These are phyloP conservation scores for Musa itinerans DNA, from an alignment of 176 grass and related monocot species.

Conservation along the genomic window DNA sequence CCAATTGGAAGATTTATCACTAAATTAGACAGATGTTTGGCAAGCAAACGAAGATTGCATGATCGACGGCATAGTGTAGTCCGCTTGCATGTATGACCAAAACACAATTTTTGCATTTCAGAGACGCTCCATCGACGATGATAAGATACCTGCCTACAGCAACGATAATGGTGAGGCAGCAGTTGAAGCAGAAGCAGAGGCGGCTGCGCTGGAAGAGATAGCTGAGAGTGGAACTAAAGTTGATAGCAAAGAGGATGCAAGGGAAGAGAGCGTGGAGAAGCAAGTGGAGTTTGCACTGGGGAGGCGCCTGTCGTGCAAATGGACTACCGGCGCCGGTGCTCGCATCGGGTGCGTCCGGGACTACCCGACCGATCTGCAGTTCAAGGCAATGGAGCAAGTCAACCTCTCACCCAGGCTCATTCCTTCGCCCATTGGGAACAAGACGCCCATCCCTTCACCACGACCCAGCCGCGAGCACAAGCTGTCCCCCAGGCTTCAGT, in stretches of 20 bases:
- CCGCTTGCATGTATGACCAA: too few relatives aligned
- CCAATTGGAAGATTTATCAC: too few relatives aligned
- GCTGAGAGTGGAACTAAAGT: background rate
- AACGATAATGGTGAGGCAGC: background rate
- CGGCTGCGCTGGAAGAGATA: background rate
- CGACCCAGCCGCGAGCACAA: slow-evolving; percentile 51
- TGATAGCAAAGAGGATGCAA: slow-evolving; percentile 20
- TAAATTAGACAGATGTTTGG: background rate
- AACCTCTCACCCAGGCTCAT: slow-evolving; percentile 63
- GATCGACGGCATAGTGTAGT: too few relatives aligned
- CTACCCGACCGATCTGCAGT: slow-evolving; percentile 74
- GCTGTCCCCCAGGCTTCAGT: slow-evolving; percentile 73
- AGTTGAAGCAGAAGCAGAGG: background rate
- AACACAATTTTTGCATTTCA: slow-evolving; percentile 20
- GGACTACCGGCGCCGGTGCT: slow-evolving; percentile 64
- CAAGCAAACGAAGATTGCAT: too few relatives aligned
- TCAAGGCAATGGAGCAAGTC: slow-evolving; percentile 78
- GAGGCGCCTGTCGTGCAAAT: slow-evolving; percentile 46
- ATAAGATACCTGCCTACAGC: slow-evolving; percentile 32
- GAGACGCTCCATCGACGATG: slow-evolving; percentile 48
- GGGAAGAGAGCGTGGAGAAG: background rate
- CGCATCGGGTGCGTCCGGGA: slow-evolving; percentile 81
- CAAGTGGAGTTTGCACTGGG: background rate
- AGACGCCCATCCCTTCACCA: slow-evolving; percentile 69
- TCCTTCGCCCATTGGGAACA: slow-evolving; percentile 46